phyloP scores from a whole-genome alignment of 208 protist genomes.

The Porcisia deanei region DNA sequence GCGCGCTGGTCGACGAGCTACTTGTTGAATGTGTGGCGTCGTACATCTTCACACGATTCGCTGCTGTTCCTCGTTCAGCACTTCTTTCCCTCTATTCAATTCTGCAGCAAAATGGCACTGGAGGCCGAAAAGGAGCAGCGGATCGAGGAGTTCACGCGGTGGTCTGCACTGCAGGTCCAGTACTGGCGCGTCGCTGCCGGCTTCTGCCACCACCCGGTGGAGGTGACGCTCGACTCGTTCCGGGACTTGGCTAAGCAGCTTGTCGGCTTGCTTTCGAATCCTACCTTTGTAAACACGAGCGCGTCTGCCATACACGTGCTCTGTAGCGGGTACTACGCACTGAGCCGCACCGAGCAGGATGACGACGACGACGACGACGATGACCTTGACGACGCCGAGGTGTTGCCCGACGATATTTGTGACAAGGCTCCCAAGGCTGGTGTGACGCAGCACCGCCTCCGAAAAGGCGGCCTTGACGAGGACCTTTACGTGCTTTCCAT shows the following conservation, averaged over 20 bases:
- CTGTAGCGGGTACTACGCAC: constrained; percentile 67
- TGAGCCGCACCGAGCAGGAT: constrained; percentile 42
- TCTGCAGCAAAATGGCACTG: constrained; percentile 45
- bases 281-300: constrained; percentile 69
- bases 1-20: constrained; percentile 77
- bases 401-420: constrained; percentile 36
- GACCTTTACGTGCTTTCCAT: constrained; percentile 69
- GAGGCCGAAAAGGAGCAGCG: constrained; percentile 57
- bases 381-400: constrained; percentile 11
- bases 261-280: constrained; percentile 58
- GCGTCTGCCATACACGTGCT: constrained; percentile 80
- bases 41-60: constrained; percentile 82
- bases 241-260: constrained; percentile 83
- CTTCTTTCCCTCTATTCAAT: constrained; percentile 84
- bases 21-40: constrained; percentile 72
- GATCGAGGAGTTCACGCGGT: constrained; percentile 54
- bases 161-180: constrained; percentile 72
- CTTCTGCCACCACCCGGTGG: constrained; percentile 82
- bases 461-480: constrained; percentile 73
- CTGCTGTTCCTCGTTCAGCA: constrained; percentile 72
- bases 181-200: constrained; percentile 78
- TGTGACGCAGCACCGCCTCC: not conserved
- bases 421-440: not conserved
- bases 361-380: constrained; percentile 50
- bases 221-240: constrained; percentile 71